phyloP scores from a whole-genome alignment of 139 green algal species.

The Closterium sp. region DNA sequence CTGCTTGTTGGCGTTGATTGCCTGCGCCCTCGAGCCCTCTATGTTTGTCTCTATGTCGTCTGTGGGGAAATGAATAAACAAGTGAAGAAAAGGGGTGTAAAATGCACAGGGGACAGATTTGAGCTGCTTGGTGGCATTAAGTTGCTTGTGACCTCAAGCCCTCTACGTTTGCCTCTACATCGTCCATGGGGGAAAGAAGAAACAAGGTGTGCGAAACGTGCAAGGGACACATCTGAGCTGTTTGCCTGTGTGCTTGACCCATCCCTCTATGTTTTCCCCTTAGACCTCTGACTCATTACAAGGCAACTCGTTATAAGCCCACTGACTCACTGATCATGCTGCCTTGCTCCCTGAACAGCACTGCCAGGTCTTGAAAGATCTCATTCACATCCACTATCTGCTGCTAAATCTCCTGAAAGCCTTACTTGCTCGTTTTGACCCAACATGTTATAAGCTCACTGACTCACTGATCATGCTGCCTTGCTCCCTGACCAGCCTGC shows the following conservation, averaged over 20 bases:
- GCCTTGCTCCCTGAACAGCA: too few species aligned
- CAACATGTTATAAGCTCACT: too few species aligned
- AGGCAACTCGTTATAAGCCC: too few species aligned
- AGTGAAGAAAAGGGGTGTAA: not conserved
- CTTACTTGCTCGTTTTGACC: too few species aligned
- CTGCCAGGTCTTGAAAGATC: too few species aligned
- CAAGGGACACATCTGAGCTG: too few species aligned
- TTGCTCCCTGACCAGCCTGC: slow-evolving; percentile 62
- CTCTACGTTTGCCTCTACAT: slow-evolving; percentile 61
- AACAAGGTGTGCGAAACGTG: not conserved
- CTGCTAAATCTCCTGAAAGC: too few species aligned
- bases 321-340: too few species aligned
- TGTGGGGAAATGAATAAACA: slow-evolving; percentile 7
- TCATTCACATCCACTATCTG: too few species aligned
- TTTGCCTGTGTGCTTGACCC: too few species aligned
- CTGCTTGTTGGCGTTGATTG: slow-evolving; percentile 47
- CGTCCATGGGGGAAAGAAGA: slow-evolving; percentile 39
- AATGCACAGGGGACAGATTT: slow-evolving; percentile 3
- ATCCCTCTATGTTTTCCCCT: too few species aligned
- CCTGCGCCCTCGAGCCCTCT: slow-evolving; percentile 46
- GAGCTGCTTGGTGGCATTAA: slow-evolving; percentile 48
- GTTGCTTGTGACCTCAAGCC: slow-evolving; percentile 30
- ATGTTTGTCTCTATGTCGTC: slow-evolving; percentile 64
- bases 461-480: slow-evolving; percentile 54
- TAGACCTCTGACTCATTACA: too few species aligned